phyloP scores from a whole-genome alignment of 495 filamentous ascomycete genomes.

The Podospora bellae-mahoneyi region DNA sequence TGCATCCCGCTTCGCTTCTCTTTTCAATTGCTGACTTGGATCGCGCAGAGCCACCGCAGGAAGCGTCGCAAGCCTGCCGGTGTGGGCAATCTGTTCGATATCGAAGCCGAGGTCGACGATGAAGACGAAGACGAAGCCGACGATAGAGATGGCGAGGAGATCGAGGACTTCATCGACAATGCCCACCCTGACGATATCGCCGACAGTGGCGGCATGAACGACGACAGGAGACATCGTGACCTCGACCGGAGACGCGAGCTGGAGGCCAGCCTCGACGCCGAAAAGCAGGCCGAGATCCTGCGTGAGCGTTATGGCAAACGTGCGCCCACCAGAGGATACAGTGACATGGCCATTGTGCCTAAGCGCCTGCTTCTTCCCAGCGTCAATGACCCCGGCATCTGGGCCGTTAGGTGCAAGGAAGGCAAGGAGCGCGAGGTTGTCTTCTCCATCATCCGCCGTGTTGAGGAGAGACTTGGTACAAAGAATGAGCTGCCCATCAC shows the following conservation, averaged over 20 bases:
- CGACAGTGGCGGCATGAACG: constrained; percentile 74
- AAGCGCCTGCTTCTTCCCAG: constrained; percentile 85
- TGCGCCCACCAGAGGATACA: constrained; percentile 44
- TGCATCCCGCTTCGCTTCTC: neutral
- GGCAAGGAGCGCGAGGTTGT: constrained; percentile 93
- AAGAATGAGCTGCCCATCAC: constrained; percentile 75
- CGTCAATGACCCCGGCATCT: constrained; percentile 94
- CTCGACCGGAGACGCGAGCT: constrained; percentile 88
- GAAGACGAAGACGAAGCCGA: constrained; percentile 88
- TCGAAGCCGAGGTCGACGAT: constrained; percentile 93
- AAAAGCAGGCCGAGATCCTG: constrained; percentile 84
- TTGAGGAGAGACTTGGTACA: constrained; percentile 70
- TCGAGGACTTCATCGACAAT: constrained; percentile 81
- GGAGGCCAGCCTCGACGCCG: constrained; percentile 80
- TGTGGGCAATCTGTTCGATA: constrained; percentile 78
- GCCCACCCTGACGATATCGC: constrained; percentile 85
- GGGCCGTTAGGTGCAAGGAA: constrained; percentile 87
- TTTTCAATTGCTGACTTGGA: constrained; percentile 17
- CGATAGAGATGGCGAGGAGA: constrained; percentile 80
- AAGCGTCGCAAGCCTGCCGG: constrained; percentile 73
- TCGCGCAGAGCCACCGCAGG: constrained; percentile 61
- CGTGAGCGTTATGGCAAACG: constrained; percentile 74
- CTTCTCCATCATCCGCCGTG: constrained; percentile 78
- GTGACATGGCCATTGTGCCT: constrained; percentile 69
- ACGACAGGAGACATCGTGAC: constrained; percentile 90